Evolutionary conservation across 257 asterid species (phyloP).

Genomic region (Solanum dulcamara): DNA sequence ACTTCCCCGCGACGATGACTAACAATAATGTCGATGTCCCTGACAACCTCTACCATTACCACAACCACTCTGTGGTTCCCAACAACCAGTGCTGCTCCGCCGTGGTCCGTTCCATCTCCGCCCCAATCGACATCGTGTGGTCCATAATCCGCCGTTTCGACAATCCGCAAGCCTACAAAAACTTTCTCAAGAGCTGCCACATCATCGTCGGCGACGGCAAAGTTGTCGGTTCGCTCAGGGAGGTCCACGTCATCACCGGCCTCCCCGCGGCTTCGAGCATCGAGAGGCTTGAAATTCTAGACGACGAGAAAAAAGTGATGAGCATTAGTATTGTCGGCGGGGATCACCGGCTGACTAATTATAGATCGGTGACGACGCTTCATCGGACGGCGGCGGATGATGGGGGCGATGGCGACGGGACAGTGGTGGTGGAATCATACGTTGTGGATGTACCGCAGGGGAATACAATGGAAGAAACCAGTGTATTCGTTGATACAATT

Average conservation of each 20-base stretch:
- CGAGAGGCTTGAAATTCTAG: conserved; percentile 64
- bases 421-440: conserved; percentile 80
- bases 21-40: neutral
- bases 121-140: conserved; percentile 59
- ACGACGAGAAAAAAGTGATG: conserved; percentile 62
- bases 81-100: conserved; percentile 60
- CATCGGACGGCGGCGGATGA: conserved; percentile 18
- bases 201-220: conserved; percentile 53
- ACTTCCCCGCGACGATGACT: conserved; percentile 1
- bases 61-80: conserved; percentile 43
- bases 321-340: conserved; percentile 76
- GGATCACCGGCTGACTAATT: conserved; percentile 55
- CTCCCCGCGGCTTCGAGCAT: conserved; percentile 73
- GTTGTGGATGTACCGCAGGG: conserved; percentile 76
- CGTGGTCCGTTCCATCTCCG: conserved; percentile 38
- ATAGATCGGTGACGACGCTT: conserved; percentile 59
- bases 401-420: neutral
- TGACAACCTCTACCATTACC: conserved; percentile 33
- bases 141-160: conserved; percentile 71
- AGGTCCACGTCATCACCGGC: conserved; percentile 72
- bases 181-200: conserved; percentile 62
- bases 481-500: conserved; percentile 63
- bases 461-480: conserved; percentile 65
- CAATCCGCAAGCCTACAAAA: conserved; percentile 70
- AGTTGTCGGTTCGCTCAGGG: conserved; percentile 66